Evolutionary conservation across 495 filamentous ascomycete genomes (phyloP), one percentile per base, ranked within the genome.

Genomic region (Lineolata rhizophorae): DNA sequence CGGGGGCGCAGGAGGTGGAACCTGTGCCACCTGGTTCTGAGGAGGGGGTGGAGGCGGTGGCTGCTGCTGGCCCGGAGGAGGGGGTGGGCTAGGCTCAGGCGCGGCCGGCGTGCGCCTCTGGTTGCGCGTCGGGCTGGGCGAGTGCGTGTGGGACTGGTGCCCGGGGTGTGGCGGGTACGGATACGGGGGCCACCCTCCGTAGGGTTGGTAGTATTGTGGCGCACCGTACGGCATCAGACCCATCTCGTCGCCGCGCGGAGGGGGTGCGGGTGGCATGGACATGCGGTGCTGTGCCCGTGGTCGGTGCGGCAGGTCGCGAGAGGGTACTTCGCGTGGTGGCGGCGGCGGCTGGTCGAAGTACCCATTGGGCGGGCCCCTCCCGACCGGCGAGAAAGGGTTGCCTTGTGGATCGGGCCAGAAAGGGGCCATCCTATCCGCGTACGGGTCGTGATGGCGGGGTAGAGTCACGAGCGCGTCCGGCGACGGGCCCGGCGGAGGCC

Each of bases 161-260:
- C 29, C 6, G 5, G 35, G 32, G 28, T 42, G 33, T 13, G 26
- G 34, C 5, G 39, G 26, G 17, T 35, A 32, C 12, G 32, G 27
- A 17, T 43, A 40, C 1, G 31, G 36, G 8, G 30, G 11, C 6
- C 28, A 6, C 5, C 6, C 28, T 6, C 43, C 44, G 18, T 43
- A 47, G 9, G 38, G 42, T 17, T 33, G 34, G 28, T 39, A 39
- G 25, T 35, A 15, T 37, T 32, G 21, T 24, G 13, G 20, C n/a
- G n/a, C n/a, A n/a, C 22, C 16, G 31, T 32, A 46, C 2, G 43
- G 43, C 22, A 26, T 17, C 47, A 50, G n/a, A n/a, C n/a, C 48
- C 37, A 49, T 34, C 24, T 49, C 43, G 4, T 35, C 33, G 8
- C 40, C 28, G 12, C 42, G 41, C 3, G 30, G 32, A 4, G 43